phyloP scores from a whole-genome alignment of 805 yeast species.

The Saccharomycopsis sp. region DNA sequence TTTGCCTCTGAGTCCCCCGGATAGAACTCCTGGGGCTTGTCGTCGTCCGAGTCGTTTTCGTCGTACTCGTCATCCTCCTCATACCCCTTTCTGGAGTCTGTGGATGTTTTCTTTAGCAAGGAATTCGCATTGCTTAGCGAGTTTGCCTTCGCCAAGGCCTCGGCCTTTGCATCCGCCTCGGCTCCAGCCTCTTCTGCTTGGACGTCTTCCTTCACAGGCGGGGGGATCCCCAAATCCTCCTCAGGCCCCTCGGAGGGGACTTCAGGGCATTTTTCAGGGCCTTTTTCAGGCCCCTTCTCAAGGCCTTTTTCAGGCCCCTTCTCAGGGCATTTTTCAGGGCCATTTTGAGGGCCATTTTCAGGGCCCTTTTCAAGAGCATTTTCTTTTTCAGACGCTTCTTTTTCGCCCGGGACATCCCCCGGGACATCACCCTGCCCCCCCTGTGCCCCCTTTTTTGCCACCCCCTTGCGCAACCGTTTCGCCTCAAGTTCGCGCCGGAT shows the following conservation, averaged over 20 bases:
- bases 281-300: too few relatives aligned
- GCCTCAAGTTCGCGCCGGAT: slow-evolving; percentile 29
- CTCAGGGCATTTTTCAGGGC: too few relatives aligned
- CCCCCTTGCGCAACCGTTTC: slow-evolving; percentile 32
- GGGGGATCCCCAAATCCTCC: neutral
- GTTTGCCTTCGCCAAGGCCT: neutral
- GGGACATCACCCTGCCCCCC: slow-evolving; percentile 28
- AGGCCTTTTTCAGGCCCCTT: too few relatives aligned
- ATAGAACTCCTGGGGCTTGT: neutral
- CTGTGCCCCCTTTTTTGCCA: too few relatives aligned
- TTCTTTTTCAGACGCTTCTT: neutral
- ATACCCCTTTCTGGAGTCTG: neutral
- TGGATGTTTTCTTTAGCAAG: neutral
- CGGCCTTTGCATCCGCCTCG: neutral
- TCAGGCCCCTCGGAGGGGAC: too few relatives aligned
- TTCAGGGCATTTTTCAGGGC: too few relatives aligned
- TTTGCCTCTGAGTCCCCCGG: slow-evolving; percentile 3
- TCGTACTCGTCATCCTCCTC: slow-evolving; percentile 6
- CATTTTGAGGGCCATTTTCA: too few relatives aligned
- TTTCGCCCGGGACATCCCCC: neutral
- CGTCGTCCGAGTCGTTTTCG: slow-evolving; percentile 11
- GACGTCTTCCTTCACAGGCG: slow-evolving; percentile 2
- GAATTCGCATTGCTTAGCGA: neutral
- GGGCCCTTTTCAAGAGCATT: too few relatives aligned
- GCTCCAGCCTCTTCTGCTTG: neutral